Base-by-base conservation (phyloP, 2,329 filamentous ascomycete species). In the Botryosphaeria dothidea region DNA sequence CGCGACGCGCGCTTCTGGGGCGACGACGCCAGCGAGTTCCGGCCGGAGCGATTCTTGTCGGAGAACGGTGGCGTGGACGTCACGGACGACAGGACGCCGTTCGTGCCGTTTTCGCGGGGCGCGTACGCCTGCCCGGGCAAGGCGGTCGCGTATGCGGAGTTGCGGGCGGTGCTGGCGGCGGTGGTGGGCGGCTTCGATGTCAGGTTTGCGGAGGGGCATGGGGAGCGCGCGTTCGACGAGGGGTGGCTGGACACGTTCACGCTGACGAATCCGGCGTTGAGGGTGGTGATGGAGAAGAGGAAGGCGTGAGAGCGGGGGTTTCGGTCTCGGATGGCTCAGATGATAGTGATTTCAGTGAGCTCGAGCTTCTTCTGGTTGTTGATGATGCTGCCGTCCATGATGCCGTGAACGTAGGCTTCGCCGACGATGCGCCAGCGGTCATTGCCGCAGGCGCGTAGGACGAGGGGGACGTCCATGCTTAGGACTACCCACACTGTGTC, bases 191-290 rank as follows among this genome's bases (percentile, higher is more conserved):
- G 68, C 23, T 72, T 71, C 31, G 67, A 71, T 36, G 52, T 72
- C 11, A 45, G 48, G 3, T 69, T 73, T 48, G 68, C 70, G 9
- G 63, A 61, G 2, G 69, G 66, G 13, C 68, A 71, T 60, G 70
- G 66, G 4, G 69, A 68, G 2, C 64, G 67, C 43, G 49, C 25
- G 7, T 73, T 72, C 13, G 61, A 64, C 15, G 19, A 51, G 38
- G 65, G 48, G 2, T 29, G 29, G 7, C n/a, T 46, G 5, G 52
- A 45, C 17, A 52, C 27, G 11, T 54, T 64, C n/a, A 64, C 73
- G 1, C 68, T 73, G 46, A 70, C 68, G 31, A 67, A 75, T 21
- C 71, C 71, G n/a, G 70, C 74, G 45, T 65, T 77, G 25, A 54
- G 71, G 41, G 27, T 73, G 27, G 23, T 63, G 27, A 73, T 74